phyloP scores from a whole-genome alignment of 306 rosid genomes.

The Medicago ruthenica region DNA sequence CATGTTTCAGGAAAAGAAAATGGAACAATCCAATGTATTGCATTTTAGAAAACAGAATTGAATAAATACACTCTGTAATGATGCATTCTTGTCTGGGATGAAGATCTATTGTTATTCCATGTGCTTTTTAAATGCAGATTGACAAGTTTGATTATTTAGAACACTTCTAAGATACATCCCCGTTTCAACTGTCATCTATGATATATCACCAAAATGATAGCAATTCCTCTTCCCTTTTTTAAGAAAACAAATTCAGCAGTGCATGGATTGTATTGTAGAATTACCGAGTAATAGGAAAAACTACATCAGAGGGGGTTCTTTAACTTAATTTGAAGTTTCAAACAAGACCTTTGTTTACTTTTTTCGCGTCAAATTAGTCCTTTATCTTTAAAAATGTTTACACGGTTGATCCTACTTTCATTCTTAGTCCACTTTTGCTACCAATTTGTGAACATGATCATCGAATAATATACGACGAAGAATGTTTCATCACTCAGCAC shows the following conservation, averaged over 20 bases:
- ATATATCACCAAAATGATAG: background rate
- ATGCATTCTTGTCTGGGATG: slow-evolving; percentile 20
- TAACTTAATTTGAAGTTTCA: background rate
- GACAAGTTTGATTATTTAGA: slow-evolving; percentile 10
- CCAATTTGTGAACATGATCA: too few relatives aligned
- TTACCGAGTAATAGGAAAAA: background rate
- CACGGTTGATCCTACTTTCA: too few relatives aligned
- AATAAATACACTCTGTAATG: background rate
- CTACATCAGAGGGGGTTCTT: too few relatives aligned
- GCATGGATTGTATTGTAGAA: slow-evolving; percentile 5
- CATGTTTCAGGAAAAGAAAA: slow-evolving; percentile 11
- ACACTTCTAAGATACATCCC: background rate
- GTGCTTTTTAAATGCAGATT: slow-evolving; percentile 16
- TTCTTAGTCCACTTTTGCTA: too few relatives aligned
- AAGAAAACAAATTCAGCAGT: background rate
- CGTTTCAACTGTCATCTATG: background rate
- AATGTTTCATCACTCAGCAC: too few relatives aligned
- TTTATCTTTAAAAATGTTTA: too few relatives aligned
- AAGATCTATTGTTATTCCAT: slow-evolving; percentile 20
- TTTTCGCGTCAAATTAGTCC: too few relatives aligned
- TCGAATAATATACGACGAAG: too few relatives aligned
- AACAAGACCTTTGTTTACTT: background rate
- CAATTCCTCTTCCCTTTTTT: slow-evolving; percentile 1
- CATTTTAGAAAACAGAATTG: background rate
- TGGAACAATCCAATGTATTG: background rate